Evolutionary conservation across 495 filamentous ascomycete genomes (phyloP), one percentile per base, ranked within the genome.

Genomic region (Xylaria grammica): DNA sequence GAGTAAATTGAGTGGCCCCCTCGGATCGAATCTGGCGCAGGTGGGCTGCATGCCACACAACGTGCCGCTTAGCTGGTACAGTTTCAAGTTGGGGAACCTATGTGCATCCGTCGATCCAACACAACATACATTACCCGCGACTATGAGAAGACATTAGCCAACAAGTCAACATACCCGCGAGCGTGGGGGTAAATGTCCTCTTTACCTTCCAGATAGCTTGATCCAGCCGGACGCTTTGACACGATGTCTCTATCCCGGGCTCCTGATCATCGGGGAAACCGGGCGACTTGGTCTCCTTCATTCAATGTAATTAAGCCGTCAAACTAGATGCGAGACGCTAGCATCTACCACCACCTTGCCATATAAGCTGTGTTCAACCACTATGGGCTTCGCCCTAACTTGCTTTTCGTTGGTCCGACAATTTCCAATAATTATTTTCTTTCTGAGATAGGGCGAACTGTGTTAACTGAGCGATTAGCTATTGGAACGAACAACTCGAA

Each of bases 1-100:
- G 34, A 27, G 29, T 3, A 9, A 19, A 27, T 34, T 34, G n/a
- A n/a, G n/a, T n/a, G n/a, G n/a, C 9, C 56, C 42, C 46, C 67
- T 50, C 19, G 44, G 34, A 30, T 20, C 24, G 32, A n/a, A 5
- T 26, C 19, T 27, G 17, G 38, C 29, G 32, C 52, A 54, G 26
- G 34, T 34, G 55, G 15, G 27, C 10, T 34, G 55, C 55, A n/a
- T 24, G 38, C 26, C 17, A 15, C 13, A 24, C 17, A 26, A 46
- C 56, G 27, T 59, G 40, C 56, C 56, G 56, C 56, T 59, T 19
- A 59, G 19, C 56, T 59, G 56, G 34, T 42, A 59, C 56, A 59
- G 56, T 59, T 59, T 59, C 56, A 59, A 19, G 17, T 59, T 42
- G 7, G 22, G 54, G 38, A 57, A 30, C 54, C 54, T 19, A 36